Base-by-base conservation (phyloP, 1,139 yeast species). In the Spencermartinsiella ligniputridi region DNA sequence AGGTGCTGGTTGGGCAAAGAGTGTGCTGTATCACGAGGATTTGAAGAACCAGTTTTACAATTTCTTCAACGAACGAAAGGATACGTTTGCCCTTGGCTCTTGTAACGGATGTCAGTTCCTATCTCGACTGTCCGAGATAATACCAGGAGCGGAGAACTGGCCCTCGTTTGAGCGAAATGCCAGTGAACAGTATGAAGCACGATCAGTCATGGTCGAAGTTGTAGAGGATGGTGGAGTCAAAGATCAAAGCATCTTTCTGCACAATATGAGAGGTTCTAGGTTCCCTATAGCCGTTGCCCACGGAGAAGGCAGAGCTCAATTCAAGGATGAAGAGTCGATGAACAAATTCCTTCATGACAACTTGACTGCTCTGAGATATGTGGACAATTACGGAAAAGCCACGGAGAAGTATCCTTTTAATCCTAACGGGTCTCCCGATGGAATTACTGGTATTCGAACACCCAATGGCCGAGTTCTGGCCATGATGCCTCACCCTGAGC, bases 401-500 rank as follows among this genome's bases (percentile, higher is more conserved):
- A 86, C 99, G 33, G 83, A 80, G 62, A 75, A 72, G 58, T 92
- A 85, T 64, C 99, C 99, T 53, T 85, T 75, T 71, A 92, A 92
- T 72, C 98, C 98, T 48, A 94, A 94, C 67, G 99, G 99, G 35
- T 87, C 97, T 17, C 88, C 94, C 39, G 78, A 77, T 44, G 97
- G 96, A 68, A 86, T 94, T 60, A 86, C 97, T 36, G 99, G 97
- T 74, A 79, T 94, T 50, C 75, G 85, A 52, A 81, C 92, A 42
- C 86, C 85, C 46, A 87, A 87, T 61, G 98, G 98, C 54, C 81
- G 98, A 66, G 97, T 94, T 3, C 73, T 94, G 60, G 97, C 97
- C 2, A 80, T 94, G 89, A 94, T 94, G 99, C 99, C 99, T 39
- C 99, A 94, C 64, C 98, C 99, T 20, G 99, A 94, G 69, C 87